Base-by-base conservation (phyloP, 106 monocot genomes). In the Hemerocallis citrina region DNA sequence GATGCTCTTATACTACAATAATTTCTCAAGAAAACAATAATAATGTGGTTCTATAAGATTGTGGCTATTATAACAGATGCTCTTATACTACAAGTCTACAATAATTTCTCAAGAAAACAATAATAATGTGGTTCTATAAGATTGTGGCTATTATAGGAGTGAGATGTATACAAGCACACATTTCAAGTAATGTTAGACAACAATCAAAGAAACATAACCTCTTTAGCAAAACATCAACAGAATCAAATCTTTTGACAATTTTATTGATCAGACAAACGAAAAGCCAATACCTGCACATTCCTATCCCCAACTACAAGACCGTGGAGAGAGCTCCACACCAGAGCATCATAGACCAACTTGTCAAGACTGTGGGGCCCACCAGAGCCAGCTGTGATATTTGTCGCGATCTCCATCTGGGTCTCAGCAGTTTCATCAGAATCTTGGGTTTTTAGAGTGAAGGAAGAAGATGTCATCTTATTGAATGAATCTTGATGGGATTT, bases 251-350 rank as follows among this genome's bases (percentile, higher is more conserved):
- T 33, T 34, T 64, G 21, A 31, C 22, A 9, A 17, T 11, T 19
- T 21, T 55, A 29, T 37, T 2, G 4, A 20, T 56, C 12, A 5
- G 25, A 7, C n/a, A n/a, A n/a, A n/a, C n/a, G n/a, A n/a, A n/a
- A n/a, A n/a, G n/a, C n/a, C 20, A 22, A 30, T 61, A 83, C 82
- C 77, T 65, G 65, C 30, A 32, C 25, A 36, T 67, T 68, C 41
- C 58, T 62, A 31, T 79, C 73, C 8, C 84, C 84, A 30, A 79
- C 79, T 22, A 76, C 69, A 16, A 85, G 79, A 0, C 84, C 84
- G 30, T 85, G 79, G 15, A 85, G 76, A n/a, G 84, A 64, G 67
- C 76, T 79, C 84, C 84, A 85, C 3, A 85, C 79, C 27, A 79
- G 72, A 33, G 84, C 79, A 11, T 85, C 84, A 2, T 45, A 43